A percentile compares a stretch with the other conserved stretches of the same genome.
These are phyloP conservation scores for Fomitopsis pinicola DNA, from an alignment of 1,284 basidiomycete species.

Conservation along the genomic window DNA sequence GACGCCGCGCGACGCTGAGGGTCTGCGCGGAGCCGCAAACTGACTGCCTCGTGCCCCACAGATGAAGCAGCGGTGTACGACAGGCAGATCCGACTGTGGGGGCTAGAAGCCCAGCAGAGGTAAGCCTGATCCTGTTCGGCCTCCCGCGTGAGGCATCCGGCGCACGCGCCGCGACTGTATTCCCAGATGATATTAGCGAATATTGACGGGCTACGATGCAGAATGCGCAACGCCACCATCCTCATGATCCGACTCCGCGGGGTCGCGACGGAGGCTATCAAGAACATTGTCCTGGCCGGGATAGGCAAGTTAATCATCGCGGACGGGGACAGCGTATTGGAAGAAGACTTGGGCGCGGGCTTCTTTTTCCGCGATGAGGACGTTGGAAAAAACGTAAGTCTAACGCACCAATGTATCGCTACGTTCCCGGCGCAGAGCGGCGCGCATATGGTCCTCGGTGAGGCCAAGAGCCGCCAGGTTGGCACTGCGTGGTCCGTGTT, in stretches of 20 bases:
- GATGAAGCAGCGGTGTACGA: conserved; percentile 91
- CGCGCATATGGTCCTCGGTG: background rate
- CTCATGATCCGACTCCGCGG: conserved; percentile 81
- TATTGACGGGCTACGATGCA: conserved; percentile 28
- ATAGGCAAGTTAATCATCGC: conserved; percentile 70
- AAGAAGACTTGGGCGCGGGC: conserved; percentile 86
- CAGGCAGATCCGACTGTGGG: conserved; percentile 97
- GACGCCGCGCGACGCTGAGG: background rate
- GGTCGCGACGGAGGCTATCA: conserved; percentile 92
- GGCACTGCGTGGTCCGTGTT: background rate
- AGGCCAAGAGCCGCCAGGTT: background rate
- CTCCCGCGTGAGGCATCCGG: background rate
- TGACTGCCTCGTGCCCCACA: conserved; percentile 21
- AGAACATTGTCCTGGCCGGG: conserved; percentile 85
- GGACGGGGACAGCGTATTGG: conserved; percentile 56
- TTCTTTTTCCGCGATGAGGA: conserved; percentile 95
- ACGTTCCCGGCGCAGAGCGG: background rate
- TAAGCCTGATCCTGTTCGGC: conserved; percentile 28
- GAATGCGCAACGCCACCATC: conserved; percentile 93
- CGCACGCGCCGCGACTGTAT: background rate
- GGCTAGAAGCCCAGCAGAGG: conserved; percentile 95
- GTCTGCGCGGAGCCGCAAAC: background rate
- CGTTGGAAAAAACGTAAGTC: conserved; percentile 79
- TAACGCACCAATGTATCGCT: background rate
- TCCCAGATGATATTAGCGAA: background rate